Conservation (phyloP, 495 filamentous ascomycete species). For the Xylaria cubensis region DNA sequence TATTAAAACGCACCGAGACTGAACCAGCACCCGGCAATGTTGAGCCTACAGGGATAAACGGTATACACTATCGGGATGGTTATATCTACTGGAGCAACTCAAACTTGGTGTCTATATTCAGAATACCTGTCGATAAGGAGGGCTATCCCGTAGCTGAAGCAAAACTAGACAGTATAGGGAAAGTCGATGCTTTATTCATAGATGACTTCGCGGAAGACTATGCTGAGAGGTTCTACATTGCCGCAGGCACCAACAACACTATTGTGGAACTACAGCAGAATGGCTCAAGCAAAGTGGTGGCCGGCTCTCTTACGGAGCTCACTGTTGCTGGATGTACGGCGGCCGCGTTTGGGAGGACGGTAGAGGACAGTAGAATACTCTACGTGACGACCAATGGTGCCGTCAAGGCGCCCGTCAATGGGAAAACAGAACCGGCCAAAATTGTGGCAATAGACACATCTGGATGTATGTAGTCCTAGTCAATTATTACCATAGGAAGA, state of each 20-base stretch:
- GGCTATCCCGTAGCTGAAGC: conserved; percentile 35
- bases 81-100: conserved; percentile 55
- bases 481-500: background rate
- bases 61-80: conserved; percentile 40
- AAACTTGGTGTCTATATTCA: conserved; percentile 43
- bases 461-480: background rate
- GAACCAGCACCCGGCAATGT: conserved; percentile 17
- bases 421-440: conserved; percentile 35
- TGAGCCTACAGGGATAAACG: conserved; percentile 51
- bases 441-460: conserved; percentile 37
- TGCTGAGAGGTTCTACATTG: conserved; percentile 40
- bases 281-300: conserved; percentile 37
- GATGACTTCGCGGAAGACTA: conserved; percentile 49
- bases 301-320: conserved; percentile 35
- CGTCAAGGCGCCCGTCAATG: conserved; percentile 17
- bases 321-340: conserved; percentile 38
- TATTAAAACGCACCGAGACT: conserved; percentile 31
- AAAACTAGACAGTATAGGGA: conserved; percentile 31
- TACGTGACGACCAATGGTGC: conserved; percentile 37
- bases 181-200: conserved; percentile 26
- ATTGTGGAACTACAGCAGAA: conserved; percentile 35
- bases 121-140: conserved; percentile 35
- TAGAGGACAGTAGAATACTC: conserved; percentile 25
- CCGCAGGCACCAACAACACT: conserved; percentile 33
- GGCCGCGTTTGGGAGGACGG: conserved; percentile 39